Percentiles rank a stretch among this genome's conserved stretches.
These are phyloP conservation scores for Brassica rapa DNA, from an alignment of 345 rosid genomes.

Conservation along the genomic window DNA sequence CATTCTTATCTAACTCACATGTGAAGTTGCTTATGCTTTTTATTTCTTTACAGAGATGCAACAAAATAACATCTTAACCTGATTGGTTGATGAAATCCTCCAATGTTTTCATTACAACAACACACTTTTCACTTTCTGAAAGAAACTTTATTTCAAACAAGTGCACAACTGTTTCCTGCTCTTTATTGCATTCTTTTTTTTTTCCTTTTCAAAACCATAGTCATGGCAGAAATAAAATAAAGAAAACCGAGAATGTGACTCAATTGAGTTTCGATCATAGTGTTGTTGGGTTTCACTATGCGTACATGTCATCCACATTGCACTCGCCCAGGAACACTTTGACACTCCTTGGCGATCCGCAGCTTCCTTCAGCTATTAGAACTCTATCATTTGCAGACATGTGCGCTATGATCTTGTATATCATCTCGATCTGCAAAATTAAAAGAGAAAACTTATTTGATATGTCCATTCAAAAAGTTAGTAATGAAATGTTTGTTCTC, in stretches of 20 bases:
- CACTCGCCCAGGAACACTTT: slow-evolving; percentile 88
- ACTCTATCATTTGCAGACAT: slow-evolving; percentile 97
- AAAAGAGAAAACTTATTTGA: slow-evolving; percentile 24
- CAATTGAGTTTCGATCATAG: slow-evolving; percentile 7
- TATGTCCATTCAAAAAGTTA: neutral
- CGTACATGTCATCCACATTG: slow-evolving; percentile 67
- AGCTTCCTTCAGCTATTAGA: slow-evolving; percentile 83
- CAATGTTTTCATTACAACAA: neutral
- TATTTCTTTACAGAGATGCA: neutral
- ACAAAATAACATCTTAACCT: slow-evolving; percentile 2
- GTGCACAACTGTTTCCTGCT: slow-evolving; percentile 25
- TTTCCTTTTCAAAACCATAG: neutral
- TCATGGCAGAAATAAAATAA: slow-evolving; percentile 16
- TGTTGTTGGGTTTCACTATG: slow-evolving; percentile 30
- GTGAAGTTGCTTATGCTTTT: neutral
- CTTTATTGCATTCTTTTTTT: slow-evolving; percentile 10
- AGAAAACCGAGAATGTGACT: slow-evolving; percentile 12
- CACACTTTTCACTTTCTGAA: slow-evolving; percentile 16
- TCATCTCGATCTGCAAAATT: slow-evolving; percentile 90
- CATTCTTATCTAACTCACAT: neutral
- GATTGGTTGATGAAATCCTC: neutral
- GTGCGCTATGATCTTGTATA: slow-evolving; percentile 89
- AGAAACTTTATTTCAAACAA: slow-evolving; percentile 25
- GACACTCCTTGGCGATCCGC: slow-evolving; percentile 90
- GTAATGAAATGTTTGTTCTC: neutral